Conservation (phyloP, 1,284 basidiomycete species). For the Puccinia hordei region DNA sequence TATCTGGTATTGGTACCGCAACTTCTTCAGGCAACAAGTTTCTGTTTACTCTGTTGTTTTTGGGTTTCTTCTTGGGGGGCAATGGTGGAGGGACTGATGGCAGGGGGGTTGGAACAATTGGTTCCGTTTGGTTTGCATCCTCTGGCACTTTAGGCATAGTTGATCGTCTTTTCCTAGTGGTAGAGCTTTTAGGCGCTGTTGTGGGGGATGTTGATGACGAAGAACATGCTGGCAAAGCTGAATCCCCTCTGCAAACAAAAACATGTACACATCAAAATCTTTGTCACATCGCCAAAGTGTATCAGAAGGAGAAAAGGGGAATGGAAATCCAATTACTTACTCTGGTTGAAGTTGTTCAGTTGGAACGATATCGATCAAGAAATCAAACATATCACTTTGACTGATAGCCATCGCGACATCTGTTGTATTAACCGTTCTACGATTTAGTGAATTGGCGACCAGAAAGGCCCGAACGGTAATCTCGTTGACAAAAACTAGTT, state of each 20-base stretch:
- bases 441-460: conserved; percentile 58
- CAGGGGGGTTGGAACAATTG: not conserved
- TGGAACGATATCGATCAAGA: conserved; percentile 59
- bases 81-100: conserved; percentile 10
- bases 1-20: conserved; percentile 39
- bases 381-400: conserved; percentile 58
- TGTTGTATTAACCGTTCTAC: conserved; percentile 58
- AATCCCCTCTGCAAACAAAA: not conserved
- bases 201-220: conserved; percentile 23
- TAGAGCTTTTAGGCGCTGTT: not conserved
- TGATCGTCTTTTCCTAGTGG: conserved; percentile 16
- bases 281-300: not conserved
- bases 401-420: conserved; percentile 58
- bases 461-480: conserved; percentile 58
- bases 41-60: not conserved
- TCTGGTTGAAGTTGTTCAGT: conserved; percentile 52
- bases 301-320: not conserved
- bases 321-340: not conserved
- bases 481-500: conserved; percentile 58
- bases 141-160: not conserved
- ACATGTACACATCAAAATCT: not conserved
- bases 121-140: not conserved
- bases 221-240: not conserved
- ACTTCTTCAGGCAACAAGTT: conserved; percentile 44
- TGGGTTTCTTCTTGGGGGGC: conserved; percentile 28